Base-by-base conservation (phyloP, 495 filamentous ascomycete genomes). In the Aspergillus incahuasiensis region DNA sequence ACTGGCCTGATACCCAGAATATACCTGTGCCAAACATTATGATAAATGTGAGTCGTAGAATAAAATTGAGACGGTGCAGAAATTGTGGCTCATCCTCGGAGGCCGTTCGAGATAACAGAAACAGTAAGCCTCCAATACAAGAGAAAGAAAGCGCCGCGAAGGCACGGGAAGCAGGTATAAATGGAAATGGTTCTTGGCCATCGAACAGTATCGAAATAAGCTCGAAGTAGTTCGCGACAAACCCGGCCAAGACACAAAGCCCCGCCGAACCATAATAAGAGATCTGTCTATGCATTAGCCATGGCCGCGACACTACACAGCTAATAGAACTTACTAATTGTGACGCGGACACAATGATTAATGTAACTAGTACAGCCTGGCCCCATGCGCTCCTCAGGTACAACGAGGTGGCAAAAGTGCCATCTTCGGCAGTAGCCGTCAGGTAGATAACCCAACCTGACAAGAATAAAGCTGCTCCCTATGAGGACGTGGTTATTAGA, bases 381-480 rank as follows among this genome's bases (percentile, higher is more conserved):
- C 69, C 66, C 30, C 68, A 51, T 41, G 75, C 66, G 58, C 69
- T 73, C 5, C 65, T 61, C 15, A 72, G 54, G 49, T 71, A 75
- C 60, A 61, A 63, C 6, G 56, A 54, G 46, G 68, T 68, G 41
- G 66, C 53, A 44, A 76, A 62, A 15, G 38, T 51, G 20, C 60
- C 41, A 35, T 51, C 55, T 35, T 39, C 60, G 38, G 67, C 58
- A 41, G 64, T 67, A 34, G 61, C 47, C 12, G 61, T 50, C 1
- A 71, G 48, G 45, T 68, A 54, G 19, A 57, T 15, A 0, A 66
- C 65, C 20, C 63, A 59, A 16, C 73, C 51, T 21, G 54, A 53
- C 60, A 71, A 71, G 46, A 74, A 34, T 2, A 70, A 6, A 47
- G 71, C 67, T 22, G 72, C 61, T 24, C 60, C 66, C 74, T 77